Percentiles rank a stretch among this genome's conserved stretches.
Conservation (phyloP, 345 rosid genomes). For the Jatropha curcas region DNA sequence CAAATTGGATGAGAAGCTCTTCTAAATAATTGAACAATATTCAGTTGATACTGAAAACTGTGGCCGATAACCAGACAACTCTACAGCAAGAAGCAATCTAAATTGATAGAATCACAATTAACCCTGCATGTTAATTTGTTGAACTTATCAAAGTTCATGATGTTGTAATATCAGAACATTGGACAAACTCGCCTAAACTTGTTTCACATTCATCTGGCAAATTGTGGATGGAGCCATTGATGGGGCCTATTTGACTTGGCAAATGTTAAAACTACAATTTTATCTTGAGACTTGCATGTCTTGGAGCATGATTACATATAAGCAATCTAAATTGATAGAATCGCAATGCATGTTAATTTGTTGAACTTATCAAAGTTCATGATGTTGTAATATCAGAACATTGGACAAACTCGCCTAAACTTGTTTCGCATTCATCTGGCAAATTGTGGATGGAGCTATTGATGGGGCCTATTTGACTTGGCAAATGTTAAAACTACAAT, state of each 20-base stretch:
- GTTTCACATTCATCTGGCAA: neutral
- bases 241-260: neutral
- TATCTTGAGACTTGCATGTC: neutral
- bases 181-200: neutral
- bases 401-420: neutral
- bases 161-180: neutral
- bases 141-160: neutral
- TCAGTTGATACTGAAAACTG: no score
- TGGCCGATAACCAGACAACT: no score
- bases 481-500: neutral
- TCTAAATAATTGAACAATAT: neutral
- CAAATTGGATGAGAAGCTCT: neutral
- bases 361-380: neutral
- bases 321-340: no score
- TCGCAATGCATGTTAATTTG: no score
- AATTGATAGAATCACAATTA: no score
- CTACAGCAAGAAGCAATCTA: no score
- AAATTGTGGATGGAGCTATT: slow-evolving; percentile 3
- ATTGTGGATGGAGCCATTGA: slow-evolving; percentile 1
- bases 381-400: slow-evolving; percentile 3
- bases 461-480: neutral
- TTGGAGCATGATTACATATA: neutral
- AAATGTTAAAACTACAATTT: neutral
- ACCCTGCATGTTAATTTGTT: no score
- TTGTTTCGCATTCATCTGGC: neutral